A percentile compares a stretch with the other conserved stretches of the same genome.
These are phyloP conservation scores for Citrus hindsii DNA, from an alignment of 345 rosid genomes.

Conservation along the genomic window DNA sequence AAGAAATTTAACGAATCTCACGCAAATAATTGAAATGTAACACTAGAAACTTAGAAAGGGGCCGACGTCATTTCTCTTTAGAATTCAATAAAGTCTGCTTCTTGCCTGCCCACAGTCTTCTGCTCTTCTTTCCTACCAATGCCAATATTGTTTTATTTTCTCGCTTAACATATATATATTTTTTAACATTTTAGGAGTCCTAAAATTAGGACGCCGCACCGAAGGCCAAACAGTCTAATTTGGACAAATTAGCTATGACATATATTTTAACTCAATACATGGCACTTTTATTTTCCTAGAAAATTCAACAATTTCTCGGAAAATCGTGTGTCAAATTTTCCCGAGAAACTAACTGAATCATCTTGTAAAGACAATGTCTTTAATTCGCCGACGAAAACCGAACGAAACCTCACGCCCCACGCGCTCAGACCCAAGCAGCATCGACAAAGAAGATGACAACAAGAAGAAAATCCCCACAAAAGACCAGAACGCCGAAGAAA, in stretches of 20 bases:
- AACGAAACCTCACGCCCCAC: background rate
- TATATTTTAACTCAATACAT: no score
- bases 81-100: no score
- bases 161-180: no score
- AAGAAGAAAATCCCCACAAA: background rate
- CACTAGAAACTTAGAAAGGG: no score
- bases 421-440: background rate
- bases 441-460: slow-evolving; percentile 19
- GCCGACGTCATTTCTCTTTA: no score
- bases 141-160: no score
- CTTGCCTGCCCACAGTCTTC: no score
- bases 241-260: no score
- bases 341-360: background rate
- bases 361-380: slow-evolving; percentile 9
- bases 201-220: background rate
- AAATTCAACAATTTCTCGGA: background rate
- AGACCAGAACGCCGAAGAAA: background rate
- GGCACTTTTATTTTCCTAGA: background rate
- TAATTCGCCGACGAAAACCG: slow-evolving; percentile 22
- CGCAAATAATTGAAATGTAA: no score
- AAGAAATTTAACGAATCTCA: no score
- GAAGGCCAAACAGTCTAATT: background rate
- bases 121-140: no score
- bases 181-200: no score
- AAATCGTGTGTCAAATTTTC: background rate